These are phyloP conservation scores for Neurospora africana DNA, from an alignment of 495 filamentous ascomycete genomes.

Conservation along the genomic window DNA sequence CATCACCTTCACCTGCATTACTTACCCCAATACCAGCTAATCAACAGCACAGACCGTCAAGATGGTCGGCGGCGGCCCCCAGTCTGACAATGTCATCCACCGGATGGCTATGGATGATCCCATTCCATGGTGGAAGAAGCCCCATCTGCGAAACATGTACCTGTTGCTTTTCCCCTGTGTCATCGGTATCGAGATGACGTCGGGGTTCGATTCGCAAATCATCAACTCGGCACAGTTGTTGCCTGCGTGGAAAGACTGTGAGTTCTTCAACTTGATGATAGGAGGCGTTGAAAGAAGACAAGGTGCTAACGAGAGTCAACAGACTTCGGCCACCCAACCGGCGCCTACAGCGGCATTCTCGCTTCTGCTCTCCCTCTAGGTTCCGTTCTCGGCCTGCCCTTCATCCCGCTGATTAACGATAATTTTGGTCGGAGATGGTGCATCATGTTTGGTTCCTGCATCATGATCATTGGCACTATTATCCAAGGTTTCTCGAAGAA, in stretches of 20 bases:
- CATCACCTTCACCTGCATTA: not conserved
- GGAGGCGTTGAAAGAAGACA: not conserved
- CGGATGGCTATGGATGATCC: slow-evolving; percentile 45
- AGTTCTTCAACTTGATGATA: slow-evolving; percentile 12
- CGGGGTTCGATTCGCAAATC: slow-evolving; percentile 61
- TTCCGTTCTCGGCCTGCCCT: slow-evolving; percentile 43
- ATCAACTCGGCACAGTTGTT: slow-evolving; percentile 58
- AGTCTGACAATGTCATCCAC: slow-evolving; percentile 37
- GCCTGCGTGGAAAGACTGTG: slow-evolving; percentile 47
- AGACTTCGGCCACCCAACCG: slow-evolving; percentile 35
- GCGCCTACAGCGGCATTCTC: slow-evolving; percentile 36
- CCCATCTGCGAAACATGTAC: slow-evolving; percentile 50
- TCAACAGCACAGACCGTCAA: slow-evolving; percentile 11
- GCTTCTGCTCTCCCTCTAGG: slow-evolving; percentile 34
- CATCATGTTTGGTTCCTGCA: slow-evolving; percentile 47
- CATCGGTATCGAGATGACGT: slow-evolving; percentile 64
- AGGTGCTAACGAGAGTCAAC: not conserved
- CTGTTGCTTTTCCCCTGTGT: slow-evolving; percentile 52
- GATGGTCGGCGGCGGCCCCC: slow-evolving; percentile 27
- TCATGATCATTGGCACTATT: slow-evolving; percentile 47
- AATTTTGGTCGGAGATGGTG: slow-evolving; percentile 44
- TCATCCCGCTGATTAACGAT: slow-evolving; percentile 49
- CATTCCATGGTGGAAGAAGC: slow-evolving; percentile 52
- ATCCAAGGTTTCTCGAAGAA: slow-evolving; percentile 43
- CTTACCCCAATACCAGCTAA: not conserved